A percentile compares a stretch with the other conserved stretches of the same genome.
Evolutionary conservation across 495 filamentous ascomycete genomes (phyloP).

Genomic region (Usnea hakonensis): DNA sequence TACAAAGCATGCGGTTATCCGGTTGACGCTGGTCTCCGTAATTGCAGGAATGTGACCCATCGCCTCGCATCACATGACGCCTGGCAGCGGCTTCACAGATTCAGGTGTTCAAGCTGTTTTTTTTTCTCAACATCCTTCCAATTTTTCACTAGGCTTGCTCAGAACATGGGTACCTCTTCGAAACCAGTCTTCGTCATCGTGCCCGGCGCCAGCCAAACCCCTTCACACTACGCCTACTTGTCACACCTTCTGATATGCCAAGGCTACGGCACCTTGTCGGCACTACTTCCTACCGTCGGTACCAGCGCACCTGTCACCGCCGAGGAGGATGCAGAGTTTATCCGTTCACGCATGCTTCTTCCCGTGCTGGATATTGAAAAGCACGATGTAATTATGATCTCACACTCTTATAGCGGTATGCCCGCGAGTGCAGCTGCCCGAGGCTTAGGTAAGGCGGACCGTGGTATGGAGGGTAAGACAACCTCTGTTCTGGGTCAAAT

Average conservation of each 20-base stretch:
- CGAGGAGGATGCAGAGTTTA: slow-evolving; percentile 16
- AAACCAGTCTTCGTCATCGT: slow-evolving; percentile 13
- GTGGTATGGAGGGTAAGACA: slow-evolving; percentile 27
- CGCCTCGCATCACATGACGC: too few species aligned
- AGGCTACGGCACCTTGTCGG: slow-evolving; percentile 17
- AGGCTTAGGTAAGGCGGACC: slow-evolving; percentile 33
- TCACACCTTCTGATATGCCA: slow-evolving; percentile 14
- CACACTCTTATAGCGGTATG: slow-evolving; percentile 44
- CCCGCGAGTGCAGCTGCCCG: slow-evolving; percentile 43
- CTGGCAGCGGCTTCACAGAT: too few species aligned
- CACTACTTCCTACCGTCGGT: slow-evolving; percentile 10
- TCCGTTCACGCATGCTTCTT: slow-evolving; percentile 19
- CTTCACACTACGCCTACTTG: slow-evolving; percentile 21
- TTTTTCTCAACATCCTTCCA: too few species aligned
- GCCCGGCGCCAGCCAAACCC: slow-evolving; percentile 18
- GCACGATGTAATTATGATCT: slow-evolving; percentile 40
- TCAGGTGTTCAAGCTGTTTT: too few species aligned
- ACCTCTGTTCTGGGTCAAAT: slow-evolving; percentile 17
- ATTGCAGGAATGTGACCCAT: too few species aligned
- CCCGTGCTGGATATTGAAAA: slow-evolving; percentile 30
- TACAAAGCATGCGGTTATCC: too few species aligned
- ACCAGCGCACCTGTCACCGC: slow-evolving; percentile 7
- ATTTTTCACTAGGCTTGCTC: too few species aligned
- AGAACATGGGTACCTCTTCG: slow-evolving; percentile 9
- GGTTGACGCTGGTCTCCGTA: too few species aligned